Conservation (phyloP, 73 alveolate species). For the Blepharisma stoltei region DNA sequence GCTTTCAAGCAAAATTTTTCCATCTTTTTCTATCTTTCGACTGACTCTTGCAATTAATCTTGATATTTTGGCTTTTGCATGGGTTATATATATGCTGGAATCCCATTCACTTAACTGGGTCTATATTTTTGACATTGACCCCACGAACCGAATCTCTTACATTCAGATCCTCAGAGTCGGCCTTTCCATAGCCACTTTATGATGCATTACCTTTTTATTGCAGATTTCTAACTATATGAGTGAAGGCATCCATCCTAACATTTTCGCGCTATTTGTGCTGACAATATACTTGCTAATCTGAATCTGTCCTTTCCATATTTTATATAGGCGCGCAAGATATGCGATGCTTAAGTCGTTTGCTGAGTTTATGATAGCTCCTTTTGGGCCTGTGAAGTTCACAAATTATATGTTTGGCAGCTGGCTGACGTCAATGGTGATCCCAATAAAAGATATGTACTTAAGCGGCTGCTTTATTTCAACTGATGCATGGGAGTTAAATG, state of each 20-base stretch:
- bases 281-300: not conserved
- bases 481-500: constrained; percentile 17
- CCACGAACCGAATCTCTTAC: not conserved
- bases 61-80: not conserved
- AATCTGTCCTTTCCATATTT: constrained; percentile 8
- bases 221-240: too few relatives aligned
- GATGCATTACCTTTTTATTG: not conserved
- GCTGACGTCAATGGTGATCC: constrained; percentile 12
- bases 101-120: constrained; percentile 13
- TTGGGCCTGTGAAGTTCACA: constrained; percentile 12
- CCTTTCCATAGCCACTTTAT: not conserved
- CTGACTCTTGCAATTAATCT: constrained; percentile 7
- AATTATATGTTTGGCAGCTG: constrained; percentile 20
- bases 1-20: not conserved
- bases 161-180: not conserved
- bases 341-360: not conserved
- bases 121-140: constrained; percentile 6
- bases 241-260: too few relatives aligned
- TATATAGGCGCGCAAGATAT: constrained; percentile 11
- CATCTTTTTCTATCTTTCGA: constrained; percentile 6
- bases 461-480: constrained; percentile 13
- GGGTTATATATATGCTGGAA: constrained; percentile 20
- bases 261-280: not conserved
- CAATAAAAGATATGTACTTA: constrained; percentile 16
- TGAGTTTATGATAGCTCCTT: constrained; percentile 17